These are phyloP conservation scores for Claviceps capensis DNA, from an alignment of 2,329 filamentous ascomycete genomes.

Conservation along the genomic window DNA sequence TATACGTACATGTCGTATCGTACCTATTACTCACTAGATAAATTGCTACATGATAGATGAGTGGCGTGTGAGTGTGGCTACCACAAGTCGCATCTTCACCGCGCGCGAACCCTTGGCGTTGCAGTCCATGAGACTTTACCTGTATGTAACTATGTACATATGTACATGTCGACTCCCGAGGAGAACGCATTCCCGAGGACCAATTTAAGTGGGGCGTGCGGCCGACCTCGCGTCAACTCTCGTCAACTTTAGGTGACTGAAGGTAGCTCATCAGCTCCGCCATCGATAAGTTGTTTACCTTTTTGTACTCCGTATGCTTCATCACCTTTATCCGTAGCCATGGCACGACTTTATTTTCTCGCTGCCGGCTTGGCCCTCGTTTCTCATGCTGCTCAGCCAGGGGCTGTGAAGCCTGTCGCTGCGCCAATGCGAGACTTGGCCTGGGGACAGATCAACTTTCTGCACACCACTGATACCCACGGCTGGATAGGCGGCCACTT, in stretches of 20 bases:
- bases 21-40: too few species aligned
- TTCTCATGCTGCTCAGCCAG: constrained; percentile 52
- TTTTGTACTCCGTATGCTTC: background rate
- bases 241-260: background rate
- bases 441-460: constrained; percentile 92
- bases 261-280: background rate
- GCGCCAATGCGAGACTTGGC: constrained; percentile 72
- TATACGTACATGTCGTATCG: too few species aligned
- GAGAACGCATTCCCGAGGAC: too few species aligned
- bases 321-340: constrained; percentile 9
- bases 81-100: too few species aligned
- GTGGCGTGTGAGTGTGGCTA: too few species aligned
- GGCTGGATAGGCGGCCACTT: constrained; percentile 93
- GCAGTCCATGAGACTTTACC: too few species aligned
- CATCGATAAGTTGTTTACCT: background rate
- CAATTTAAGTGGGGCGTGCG: too few species aligned
- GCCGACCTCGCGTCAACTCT: background rate
- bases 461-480: constrained; percentile 95
- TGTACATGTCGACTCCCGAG: too few species aligned
- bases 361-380: constrained; percentile 19
- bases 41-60: too few species aligned
- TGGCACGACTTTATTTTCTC: constrained; percentile 13
- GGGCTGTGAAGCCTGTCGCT: constrained; percentile 60
- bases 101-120: too few species aligned
- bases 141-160: too few species aligned